Conservation (phyloP, 352 stramenopile species). For the Phytophthora macrochlamydospora region DNA sequence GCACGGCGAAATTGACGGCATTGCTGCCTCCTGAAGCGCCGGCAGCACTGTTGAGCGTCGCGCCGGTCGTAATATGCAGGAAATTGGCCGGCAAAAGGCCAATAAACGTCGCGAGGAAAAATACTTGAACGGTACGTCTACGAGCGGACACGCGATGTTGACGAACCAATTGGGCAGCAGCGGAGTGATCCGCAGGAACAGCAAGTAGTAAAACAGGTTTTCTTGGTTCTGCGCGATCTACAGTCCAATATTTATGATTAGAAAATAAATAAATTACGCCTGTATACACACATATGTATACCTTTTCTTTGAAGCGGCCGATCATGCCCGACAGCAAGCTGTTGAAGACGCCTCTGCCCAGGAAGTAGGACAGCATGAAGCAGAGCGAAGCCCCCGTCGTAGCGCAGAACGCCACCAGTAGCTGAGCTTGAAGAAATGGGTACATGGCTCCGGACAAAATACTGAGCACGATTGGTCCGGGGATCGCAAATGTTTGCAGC, state of each 20-base stretch:
- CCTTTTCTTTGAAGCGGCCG: slow-evolving; percentile 76
- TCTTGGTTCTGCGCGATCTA: slow-evolving; percentile 81
- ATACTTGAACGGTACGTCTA: slow-evolving; percentile 84
- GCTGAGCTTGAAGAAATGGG: slow-evolving; percentile 75
- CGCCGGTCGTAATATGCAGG: slow-evolving; percentile 84
- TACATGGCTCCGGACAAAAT: slow-evolving; percentile 91
- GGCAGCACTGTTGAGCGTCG: slow-evolving; percentile 76
- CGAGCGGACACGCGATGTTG: slow-evolving; percentile 87
- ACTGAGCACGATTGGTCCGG: slow-evolving; percentile 85
- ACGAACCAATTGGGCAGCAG: slow-evolving; percentile 91
- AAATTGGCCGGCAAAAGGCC: slow-evolving; percentile 86
- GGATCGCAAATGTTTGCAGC: slow-evolving; percentile 89
- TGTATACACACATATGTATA: slow-evolving; percentile 16
- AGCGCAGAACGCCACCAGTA: slow-evolving; percentile 84
- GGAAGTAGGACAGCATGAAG: slow-evolving; percentile 87
- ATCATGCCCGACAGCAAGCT: slow-evolving; percentile 78
- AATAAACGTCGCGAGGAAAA: slow-evolving; percentile 88
- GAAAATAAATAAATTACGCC: background rate
- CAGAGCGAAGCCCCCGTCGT: slow-evolving; percentile 83
- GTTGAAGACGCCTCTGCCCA: slow-evolving; percentile 77
- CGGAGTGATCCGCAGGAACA: slow-evolving; percentile 90
- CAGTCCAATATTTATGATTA: background rate
- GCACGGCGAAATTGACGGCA: slow-evolving; percentile 77
- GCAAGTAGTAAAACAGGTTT: slow-evolving; percentile 90
- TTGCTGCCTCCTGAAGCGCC: slow-evolving; percentile 65